Conservation (phyloP, 495 filamentous ascomycete genomes). For the Aspergillus ellipticus region DNA sequence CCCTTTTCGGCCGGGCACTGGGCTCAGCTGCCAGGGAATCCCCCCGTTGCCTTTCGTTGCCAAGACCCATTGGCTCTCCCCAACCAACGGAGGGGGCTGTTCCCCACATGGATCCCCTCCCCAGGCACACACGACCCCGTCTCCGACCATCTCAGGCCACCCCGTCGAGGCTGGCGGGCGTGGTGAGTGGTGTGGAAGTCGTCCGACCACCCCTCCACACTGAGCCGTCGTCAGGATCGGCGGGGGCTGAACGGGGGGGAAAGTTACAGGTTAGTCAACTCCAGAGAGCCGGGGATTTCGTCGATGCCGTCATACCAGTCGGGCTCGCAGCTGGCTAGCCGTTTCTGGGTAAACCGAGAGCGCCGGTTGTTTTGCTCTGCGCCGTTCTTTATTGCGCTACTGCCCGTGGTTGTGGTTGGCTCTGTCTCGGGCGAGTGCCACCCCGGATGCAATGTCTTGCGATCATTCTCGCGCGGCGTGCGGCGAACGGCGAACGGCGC, state of each 20-base stretch:
- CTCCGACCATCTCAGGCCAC: background rate
- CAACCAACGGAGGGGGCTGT: background rate
- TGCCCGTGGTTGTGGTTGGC: background rate
- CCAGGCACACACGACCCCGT: background rate
- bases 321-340: conserved; percentile 14
- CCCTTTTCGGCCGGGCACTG: too few species aligned
- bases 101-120: background rate
- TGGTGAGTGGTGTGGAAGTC: background rate
- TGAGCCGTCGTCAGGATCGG: background rate
- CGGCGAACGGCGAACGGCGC: too few species aligned
- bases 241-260: background rate
- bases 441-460: background rate
- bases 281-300: background rate
- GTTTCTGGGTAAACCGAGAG: conserved; percentile 19
- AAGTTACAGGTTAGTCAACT: background rate
- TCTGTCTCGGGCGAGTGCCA: background rate
- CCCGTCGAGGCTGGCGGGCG: background rate
- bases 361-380: background rate
- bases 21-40: too few species aligned
- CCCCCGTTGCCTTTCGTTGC: too few species aligned
- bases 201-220: too few species aligned
- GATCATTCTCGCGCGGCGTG: background rate
- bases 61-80: background rate
- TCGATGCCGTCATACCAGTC: conserved; percentile 12
- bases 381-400: background rate